These are phyloP conservation scores for Xylaria castorea DNA, from an alignment of 495 filamentous ascomycete species.

Conservation along the genomic window DNA sequence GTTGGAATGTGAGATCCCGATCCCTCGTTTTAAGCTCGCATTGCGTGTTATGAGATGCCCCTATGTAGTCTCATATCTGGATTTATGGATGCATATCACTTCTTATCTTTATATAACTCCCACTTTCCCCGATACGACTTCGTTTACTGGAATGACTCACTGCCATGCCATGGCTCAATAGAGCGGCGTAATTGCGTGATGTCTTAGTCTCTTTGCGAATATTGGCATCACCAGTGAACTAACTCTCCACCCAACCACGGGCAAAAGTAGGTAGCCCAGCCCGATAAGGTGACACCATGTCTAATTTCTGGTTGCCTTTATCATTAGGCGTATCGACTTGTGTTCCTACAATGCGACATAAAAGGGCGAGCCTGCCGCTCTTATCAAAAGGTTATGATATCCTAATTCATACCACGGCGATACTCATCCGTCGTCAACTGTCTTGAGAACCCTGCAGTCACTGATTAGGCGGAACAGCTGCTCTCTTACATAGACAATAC, in stretches of 20 bases:
- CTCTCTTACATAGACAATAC: neutral
- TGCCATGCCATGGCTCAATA: constrained; percentile 4
- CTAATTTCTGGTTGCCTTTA: neutral
- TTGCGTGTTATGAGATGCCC: constrained; percentile 20
- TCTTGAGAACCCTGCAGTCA: neutral
- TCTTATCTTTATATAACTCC: constrained; percentile 1
- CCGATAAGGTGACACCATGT: neutral
- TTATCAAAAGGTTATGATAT: neutral
- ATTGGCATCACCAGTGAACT: constrained; percentile 12
- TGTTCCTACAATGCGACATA: constrained; percentile 2
- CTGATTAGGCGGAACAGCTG: neutral
- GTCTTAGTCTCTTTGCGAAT: neutral
- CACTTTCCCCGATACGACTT: neutral
- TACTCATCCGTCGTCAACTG: neutral
- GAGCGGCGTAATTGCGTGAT: constrained; percentile 21
- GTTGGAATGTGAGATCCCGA: neutral
- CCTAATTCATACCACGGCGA: neutral
- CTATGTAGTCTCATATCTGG: constrained; percentile 5
- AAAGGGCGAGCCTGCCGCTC: constrained; percentile 16
- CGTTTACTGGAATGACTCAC: neutral
- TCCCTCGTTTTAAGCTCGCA: neutral
- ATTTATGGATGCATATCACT: constrained; percentile 6
- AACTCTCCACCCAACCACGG: neutral
- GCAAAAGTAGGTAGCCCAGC: neutral
- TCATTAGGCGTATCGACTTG: neutral